Conservation (phyloP, 2,329 filamentous ascomycete species). For the Thielaviopsis populi region DNA sequence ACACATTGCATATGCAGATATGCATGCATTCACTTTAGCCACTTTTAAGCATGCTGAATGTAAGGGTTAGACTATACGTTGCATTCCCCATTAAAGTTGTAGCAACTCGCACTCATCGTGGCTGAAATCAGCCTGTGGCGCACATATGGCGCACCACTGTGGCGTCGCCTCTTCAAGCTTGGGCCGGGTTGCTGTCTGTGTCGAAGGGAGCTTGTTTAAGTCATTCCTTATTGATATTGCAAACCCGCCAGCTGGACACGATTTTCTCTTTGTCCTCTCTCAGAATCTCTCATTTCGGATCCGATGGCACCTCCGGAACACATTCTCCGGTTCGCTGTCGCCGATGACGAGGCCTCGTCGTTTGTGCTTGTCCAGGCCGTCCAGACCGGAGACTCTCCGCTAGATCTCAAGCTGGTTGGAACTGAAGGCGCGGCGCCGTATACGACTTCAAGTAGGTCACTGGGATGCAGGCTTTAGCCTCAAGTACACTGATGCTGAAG, state of each 20-base stretch:
- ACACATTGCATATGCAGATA: neutral
- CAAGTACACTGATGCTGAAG: neutral
- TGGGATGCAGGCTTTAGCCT: neutral
- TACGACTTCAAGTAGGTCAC: slow-evolving; percentile 38
- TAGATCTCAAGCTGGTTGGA: slow-evolving; percentile 52
- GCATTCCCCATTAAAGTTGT: neutral
- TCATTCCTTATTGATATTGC: neutral
- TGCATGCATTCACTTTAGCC: neutral
- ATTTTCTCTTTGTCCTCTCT: neutral
- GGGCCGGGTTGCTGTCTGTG: slow-evolving; percentile 6
- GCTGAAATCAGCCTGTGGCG: neutral
- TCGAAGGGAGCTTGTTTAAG: neutral
- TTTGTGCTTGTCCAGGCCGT: slow-evolving; percentile 48
- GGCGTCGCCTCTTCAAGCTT: slow-evolving; percentile 3
- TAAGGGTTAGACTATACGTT: neutral
- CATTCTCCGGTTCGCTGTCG: slow-evolving; percentile 45
- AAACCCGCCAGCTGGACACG: too few species aligned
- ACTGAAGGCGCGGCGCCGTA: slow-evolving; percentile 53
- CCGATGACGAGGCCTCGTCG: slow-evolving; percentile 31
- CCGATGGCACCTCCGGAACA: neutral
- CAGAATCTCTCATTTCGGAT: neutral
- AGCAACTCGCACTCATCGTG: too few species aligned
- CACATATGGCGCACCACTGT: neutral
- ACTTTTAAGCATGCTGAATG: neutral
- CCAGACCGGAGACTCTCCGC: slow-evolving; percentile 32